Evolutionary conservation across 306 rosid genomes (phyloP).

Genomic region (Pterocarpus santalinus): DNA sequence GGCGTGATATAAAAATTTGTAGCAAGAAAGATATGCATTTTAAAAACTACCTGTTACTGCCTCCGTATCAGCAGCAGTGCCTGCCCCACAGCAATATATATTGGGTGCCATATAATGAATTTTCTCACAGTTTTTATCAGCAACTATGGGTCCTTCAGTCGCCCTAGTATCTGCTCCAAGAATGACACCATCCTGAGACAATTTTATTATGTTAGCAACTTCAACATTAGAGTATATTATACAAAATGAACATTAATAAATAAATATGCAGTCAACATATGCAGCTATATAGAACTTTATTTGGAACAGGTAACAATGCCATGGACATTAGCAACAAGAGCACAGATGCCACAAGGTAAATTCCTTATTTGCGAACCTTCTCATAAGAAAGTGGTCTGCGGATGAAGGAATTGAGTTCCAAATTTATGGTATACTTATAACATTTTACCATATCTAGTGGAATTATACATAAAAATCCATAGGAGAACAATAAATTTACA

Average conservation of each 20-base stretch:
- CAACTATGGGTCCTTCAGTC: constrained; percentile 93
- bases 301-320: neutral
- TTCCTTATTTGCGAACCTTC: neutral
- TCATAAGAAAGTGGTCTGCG: neutral
- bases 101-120: constrained; percentile 99
- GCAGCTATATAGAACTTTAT: neutral
- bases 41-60: constrained; percentile 88
- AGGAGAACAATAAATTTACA: no score
- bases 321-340: constrained; percentile 21
- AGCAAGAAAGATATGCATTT: constrained; percentile 16
- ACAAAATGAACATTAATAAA: neutral
- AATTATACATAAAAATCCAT: no score
- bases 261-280: neutral
- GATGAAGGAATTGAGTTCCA: neutral
- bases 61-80: constrained; percentile 99
- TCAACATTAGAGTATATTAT: constrained; percentile 11
- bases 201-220: constrained; percentile 1
- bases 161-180: constrained; percentile 99
- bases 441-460: no score
- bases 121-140: constrained; percentile 95
- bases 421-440: neutral
- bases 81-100: constrained; percentile 97
- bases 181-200: constrained; percentile 87
- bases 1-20: neutral
- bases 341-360: constrained; percentile 6